Conservation (phyloP, 1,139 yeast species). For the Candida labiduridarum region DNA sequence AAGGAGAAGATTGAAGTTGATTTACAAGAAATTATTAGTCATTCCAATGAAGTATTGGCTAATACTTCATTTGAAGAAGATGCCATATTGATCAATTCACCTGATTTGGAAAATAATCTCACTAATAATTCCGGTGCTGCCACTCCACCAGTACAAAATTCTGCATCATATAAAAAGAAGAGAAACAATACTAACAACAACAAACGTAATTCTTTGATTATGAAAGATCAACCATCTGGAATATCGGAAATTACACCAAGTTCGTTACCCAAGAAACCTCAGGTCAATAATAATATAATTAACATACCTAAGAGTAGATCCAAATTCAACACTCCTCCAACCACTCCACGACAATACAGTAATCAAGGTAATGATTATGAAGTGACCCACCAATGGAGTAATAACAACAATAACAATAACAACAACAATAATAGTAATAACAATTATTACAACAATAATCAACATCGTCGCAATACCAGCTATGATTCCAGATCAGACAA, state of each 20-base stretch:
- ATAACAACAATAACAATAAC: slow-evolving; percentile 6
- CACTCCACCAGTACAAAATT: slow-evolving; percentile 23
- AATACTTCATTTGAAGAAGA: slow-evolving; percentile 38
- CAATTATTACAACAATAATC: slow-evolving; percentile 8
- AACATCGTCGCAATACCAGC: slow-evolving; percentile 3
- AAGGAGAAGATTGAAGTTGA: slow-evolving; percentile 36
- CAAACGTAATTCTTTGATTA: slow-evolving; percentile 28
- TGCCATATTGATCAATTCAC: slow-evolving; percentile 31
- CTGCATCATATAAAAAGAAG: slow-evolving; percentile 29
- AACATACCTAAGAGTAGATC: slow-evolving; percentile 13
- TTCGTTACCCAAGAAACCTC: slow-evolving; percentile 24
- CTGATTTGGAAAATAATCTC: slow-evolving; percentile 20
- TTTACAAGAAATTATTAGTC: slow-evolving; percentile 36
- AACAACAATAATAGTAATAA: slow-evolving; percentile 6
- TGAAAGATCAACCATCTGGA: slow-evolving; percentile 6
- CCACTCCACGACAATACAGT: slow-evolving; percentile 11
- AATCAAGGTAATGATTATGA: slow-evolving; percentile 11
- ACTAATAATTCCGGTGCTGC: slow-evolving; percentile 11
- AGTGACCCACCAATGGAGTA: slow-evolving; percentile 8
- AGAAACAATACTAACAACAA: slow-evolving; percentile 30
- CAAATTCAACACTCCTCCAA: slow-evolving; percentile 9
- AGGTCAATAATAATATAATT: slow-evolving; percentile 18
- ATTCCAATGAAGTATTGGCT: slow-evolving; percentile 37
- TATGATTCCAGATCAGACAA: slow-evolving; percentile 11
- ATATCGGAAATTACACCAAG: slow-evolving; percentile 4